Conservation (phyloP, 306 rosid species). For the Malus orientalis region DNA sequence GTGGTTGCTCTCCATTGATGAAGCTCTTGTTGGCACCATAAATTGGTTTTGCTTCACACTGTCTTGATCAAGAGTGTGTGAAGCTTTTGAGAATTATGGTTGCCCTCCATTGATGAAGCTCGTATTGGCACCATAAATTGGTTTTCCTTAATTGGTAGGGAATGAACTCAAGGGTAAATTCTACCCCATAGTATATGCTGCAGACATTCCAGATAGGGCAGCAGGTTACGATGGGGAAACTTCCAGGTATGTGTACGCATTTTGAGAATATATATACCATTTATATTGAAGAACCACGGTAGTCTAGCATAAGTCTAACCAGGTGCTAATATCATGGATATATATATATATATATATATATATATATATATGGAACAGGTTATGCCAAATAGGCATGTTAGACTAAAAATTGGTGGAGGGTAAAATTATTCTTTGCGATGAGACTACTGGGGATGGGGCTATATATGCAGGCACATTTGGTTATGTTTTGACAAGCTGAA, state of each 20-base stretch:
- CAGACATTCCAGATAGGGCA: conserved; percentile 32
- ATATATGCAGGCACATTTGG: conserved; percentile 21
- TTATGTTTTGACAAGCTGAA: not conserved
- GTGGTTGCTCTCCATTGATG: too few relatives aligned
- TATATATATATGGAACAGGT: conserved; percentile 1
- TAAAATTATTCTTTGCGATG: conserved; percentile 44
- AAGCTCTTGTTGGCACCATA: too few relatives aligned
- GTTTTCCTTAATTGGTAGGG: conserved; percentile 26
- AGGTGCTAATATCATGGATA: too few relatives aligned
- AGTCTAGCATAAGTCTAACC: too few relatives aligned
- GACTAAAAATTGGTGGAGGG: conserved; percentile 27
- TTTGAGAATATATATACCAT: not conserved
- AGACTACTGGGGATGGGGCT: not conserved
- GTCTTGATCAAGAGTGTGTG: too few relatives aligned
- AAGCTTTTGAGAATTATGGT: too few relatives aligned
- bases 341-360: too few relatives aligned
- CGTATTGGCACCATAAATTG: too few relatives aligned
- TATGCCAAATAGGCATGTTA: not conserved
- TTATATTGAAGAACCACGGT: not conserved
- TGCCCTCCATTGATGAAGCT: too few relatives aligned
- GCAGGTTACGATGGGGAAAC: not conserved
- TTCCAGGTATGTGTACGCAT: conserved; percentile 29
- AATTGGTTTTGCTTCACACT: too few relatives aligned
- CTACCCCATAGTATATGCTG: conserved; percentile 32
- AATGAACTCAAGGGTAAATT: conserved; percentile 15